Conservation (phyloP, 306 rosid species). For the Cucurbita pepo region DNA sequence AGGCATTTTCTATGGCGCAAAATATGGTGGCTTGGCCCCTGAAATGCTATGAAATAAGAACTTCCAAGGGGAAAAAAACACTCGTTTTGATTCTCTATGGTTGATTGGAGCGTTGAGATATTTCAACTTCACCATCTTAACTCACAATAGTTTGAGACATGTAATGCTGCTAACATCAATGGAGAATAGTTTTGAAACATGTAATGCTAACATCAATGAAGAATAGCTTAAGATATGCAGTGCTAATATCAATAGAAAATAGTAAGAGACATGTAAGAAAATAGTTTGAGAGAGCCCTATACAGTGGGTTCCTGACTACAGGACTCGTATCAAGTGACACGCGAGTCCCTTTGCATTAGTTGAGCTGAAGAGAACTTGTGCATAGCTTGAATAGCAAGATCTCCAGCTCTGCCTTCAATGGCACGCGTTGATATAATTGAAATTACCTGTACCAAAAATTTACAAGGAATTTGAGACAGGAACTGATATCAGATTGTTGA, state of each 20-base stretch:
- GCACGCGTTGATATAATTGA: slow-evolving; percentile 54
- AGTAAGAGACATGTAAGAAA: no score
- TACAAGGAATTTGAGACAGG: background rate
- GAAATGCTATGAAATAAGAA: background rate
- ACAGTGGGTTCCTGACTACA: slow-evolving; percentile 61
- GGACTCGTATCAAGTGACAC: slow-evolving; percentile 90
- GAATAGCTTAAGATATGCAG: background rate
- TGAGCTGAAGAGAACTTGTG: slow-evolving; percentile 63
- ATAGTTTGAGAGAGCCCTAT: slow-evolving; percentile 30
- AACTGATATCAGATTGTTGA: background rate
- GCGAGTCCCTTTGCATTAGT: slow-evolving; percentile 64
- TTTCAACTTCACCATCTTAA: background rate
- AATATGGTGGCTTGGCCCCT: background rate
- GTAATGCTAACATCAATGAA: no score
- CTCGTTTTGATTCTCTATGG: background rate
- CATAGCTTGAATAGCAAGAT: slow-evolving; percentile 84
- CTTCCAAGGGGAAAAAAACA: background rate
- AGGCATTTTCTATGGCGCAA: background rate
- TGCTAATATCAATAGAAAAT: no score
- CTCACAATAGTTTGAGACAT: background rate
- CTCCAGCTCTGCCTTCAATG: slow-evolving; percentile 90
- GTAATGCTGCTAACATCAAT: background rate
- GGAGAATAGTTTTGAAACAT: background rate
- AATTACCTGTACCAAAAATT: slow-evolving; percentile 40
- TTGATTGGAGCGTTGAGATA: background rate